A percentile compares a stretch with the other conserved stretches of the same genome.
phyloP scores from a whole-genome alignment of 805 yeast species.

The Kluyveromyces siamensis region DNA sequence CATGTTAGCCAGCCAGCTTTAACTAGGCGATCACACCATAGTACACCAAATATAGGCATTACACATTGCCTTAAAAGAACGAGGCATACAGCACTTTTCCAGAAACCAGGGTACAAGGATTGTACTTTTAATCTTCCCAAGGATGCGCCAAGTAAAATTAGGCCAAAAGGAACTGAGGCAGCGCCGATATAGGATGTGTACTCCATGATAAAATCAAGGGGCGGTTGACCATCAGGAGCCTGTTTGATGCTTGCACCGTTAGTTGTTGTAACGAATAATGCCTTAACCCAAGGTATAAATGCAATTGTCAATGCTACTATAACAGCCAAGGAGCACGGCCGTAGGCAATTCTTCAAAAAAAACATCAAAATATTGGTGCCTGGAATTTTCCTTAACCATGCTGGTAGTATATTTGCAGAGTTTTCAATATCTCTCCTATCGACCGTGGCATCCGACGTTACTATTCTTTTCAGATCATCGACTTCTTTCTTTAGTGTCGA shows the following conservation, averaged over 20 bases:
- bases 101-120: conserved; percentile 56
- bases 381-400: conserved; percentile 20
- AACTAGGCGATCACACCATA: conserved; percentile 52
- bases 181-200: conserved; percentile 69
- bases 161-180: conserved; percentile 87
- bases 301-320: conserved; percentile 56
- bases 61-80: conserved; percentile 53
- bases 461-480: conserved; percentile 23
- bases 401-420: conserved; percentile 24
- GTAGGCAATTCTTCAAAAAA: conserved; percentile 43
- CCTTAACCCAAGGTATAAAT: conserved; percentile 83
- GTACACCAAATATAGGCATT: conserved; percentile 73
- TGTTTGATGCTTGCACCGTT: conserved; percentile 40
- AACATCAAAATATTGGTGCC: conserved; percentile 24
- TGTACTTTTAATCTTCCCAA: conserved; percentile 64
- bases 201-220: conserved; percentile 80
- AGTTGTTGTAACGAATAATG: conserved; percentile 49
- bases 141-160: conserved; percentile 79
- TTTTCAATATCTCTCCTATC: conserved; percentile 22
- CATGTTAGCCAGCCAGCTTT: conserved; percentile 57
- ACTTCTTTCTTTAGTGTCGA: background rate
- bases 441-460: conserved; percentile 29
- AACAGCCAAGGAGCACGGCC: conserved; percentile 70
- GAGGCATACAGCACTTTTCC: conserved; percentile 52
- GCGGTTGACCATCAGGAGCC: conserved; percentile 86